phyloP scores from a whole-genome alignment of 192 early-diverging fungal species.

The Chytriomyces confervae region DNA sequence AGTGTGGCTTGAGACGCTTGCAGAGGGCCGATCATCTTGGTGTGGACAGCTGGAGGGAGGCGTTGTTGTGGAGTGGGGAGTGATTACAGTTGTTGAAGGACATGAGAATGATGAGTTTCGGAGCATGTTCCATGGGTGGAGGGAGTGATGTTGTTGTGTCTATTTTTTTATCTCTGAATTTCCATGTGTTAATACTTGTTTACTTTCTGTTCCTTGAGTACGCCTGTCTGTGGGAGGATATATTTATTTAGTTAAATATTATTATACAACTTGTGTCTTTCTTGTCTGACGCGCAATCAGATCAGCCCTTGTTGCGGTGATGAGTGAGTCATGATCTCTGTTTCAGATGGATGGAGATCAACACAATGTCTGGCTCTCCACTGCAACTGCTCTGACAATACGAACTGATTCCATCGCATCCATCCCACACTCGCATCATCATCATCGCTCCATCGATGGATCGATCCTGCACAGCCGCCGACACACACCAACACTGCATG shows the following conservation, averaged over 20 bases:
- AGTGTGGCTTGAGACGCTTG: slow-evolving; percentile 56
- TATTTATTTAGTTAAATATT: neutral
- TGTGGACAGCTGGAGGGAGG: neutral
- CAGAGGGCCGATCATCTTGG: slow-evolving; percentile 46
- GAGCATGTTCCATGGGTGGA: slow-evolving; percentile 13
- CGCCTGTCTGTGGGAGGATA: neutral
- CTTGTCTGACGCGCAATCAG: no score
- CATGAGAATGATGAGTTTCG: slow-evolving; percentile 16
- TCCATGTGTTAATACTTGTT: neutral
- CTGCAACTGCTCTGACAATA: no score
- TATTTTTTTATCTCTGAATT: neutral
- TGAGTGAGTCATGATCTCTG: neutral
- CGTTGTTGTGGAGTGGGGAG: slow-evolving; percentile 5
- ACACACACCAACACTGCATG: neutral
- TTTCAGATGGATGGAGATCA: neutral
- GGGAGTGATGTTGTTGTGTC: neutral
- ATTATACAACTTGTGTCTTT: neutral
- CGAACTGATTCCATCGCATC: no score
- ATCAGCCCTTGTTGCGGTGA: neutral
- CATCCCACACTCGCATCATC: neutral
- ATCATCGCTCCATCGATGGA: neutral
- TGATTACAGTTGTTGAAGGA: slow-evolving; percentile 3
- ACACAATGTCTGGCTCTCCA: no score
- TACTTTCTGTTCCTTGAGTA: neutral
- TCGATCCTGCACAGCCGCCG: neutral